phyloP scores from a whole-genome alignment of 1,284 basidiomycete genomes.

The Phellopilus nigrolimitatus region DNA sequence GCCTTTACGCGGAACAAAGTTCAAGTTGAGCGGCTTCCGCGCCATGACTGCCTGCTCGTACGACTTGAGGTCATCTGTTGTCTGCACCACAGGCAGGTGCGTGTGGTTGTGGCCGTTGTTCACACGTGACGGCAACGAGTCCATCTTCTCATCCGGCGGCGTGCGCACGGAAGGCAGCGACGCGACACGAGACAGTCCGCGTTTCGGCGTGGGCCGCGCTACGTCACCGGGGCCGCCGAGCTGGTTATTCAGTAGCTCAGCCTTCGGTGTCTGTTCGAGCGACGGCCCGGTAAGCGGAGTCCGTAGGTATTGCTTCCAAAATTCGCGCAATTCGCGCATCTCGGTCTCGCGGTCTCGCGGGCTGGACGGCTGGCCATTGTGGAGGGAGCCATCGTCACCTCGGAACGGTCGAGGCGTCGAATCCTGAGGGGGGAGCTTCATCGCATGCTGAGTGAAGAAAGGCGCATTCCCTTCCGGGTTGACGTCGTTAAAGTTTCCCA shows the following conservation, averaged over 20 bases:
- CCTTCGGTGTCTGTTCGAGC: slow-evolving; percentile 26
- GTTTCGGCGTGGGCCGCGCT: slow-evolving; percentile 25
- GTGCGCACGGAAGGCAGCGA: slow-evolving; percentile 66
- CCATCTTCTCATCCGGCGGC: slow-evolving; percentile 37
- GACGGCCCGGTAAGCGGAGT: slow-evolving; percentile 56
- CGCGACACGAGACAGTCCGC: slow-evolving; percentile 49
- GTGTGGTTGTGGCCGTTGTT: slow-evolving; percentile 12
- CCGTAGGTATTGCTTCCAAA: slow-evolving; percentile 71
- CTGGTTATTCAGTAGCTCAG: slow-evolving; percentile 18
- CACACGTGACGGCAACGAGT: slow-evolving; percentile 34
- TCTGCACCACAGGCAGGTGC: slow-evolving; percentile 18
- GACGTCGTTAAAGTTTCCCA: slow-evolving; percentile 4
- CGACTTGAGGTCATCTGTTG: slow-evolving; percentile 56
- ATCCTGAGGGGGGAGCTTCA: slow-evolving; percentile 20
- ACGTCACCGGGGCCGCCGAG: slow-evolving; percentile 18
- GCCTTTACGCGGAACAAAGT: slow-evolving; percentile 23
- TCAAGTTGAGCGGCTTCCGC: slow-evolving; percentile 36
- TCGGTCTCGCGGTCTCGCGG: slow-evolving; percentile 39
- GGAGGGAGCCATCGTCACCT: slow-evolving; percentile 3
- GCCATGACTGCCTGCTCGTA: slow-evolving; percentile 75
- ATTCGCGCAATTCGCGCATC: slow-evolving; percentile 55
- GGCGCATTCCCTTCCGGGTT: slow-evolving; percentile 12
- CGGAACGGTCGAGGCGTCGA: slow-evolving; percentile 19
- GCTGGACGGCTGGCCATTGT: slow-evolving; percentile 17
- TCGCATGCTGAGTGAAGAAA: slow-evolving; percentile 19